Evolutionary conservation across 2,329 filamentous ascomycete species (phyloP).

Genomic region (Cadophora sp.): DNA sequence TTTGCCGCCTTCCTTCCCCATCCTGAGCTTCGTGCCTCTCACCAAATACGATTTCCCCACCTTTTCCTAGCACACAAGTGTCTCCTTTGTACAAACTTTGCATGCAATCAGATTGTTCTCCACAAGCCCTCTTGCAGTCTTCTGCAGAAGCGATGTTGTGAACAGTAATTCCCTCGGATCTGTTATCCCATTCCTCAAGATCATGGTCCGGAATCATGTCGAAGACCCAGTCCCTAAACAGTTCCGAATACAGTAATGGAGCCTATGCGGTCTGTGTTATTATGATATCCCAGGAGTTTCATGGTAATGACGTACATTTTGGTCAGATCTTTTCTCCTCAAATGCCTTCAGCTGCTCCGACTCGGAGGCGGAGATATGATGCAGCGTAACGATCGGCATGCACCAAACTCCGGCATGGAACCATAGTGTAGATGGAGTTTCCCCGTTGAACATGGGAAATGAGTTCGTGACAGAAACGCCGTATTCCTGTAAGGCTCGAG

Average conservation of each 20-base stretch:
- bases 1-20: conserved; percentile 15
- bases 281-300: neutral
- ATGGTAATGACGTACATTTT: neutral
- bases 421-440: conserved; percentile 58
- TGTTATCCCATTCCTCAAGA: conserved; percentile 55
- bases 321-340: conserved; percentile 49
- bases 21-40: neutral
- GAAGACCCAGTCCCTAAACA: conserved; percentile 56
- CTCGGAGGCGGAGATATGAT: conserved; percentile 55
- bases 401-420: conserved; percentile 57
- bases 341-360: conserved; percentile 49
- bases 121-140: conserved; percentile 57
- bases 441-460: conserved; percentile 62
- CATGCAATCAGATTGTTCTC: conserved; percentile 44
- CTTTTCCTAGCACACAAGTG: conserved; percentile 30
- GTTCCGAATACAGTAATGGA: conserved; percentile 50
- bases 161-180: conserved; percentile 26
- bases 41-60: conserved; percentile 16
- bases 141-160: conserved; percentile 45
- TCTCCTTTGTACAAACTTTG: conserved; percentile 41
- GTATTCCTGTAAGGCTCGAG: conserved; percentile 54
- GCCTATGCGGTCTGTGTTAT: neutral
- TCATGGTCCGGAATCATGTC: conserved; percentile 48
- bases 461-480: conserved; percentile 47
- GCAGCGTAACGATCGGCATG: conserved; percentile 61